Percentiles rank a stretch among this genome's conserved stretches.
These are phyloP conservation scores for Cephalotrichum gorgonifer DNA, from an alignment of 2,329 filamentous ascomycete genomes.

Conservation along the genomic window DNA sequence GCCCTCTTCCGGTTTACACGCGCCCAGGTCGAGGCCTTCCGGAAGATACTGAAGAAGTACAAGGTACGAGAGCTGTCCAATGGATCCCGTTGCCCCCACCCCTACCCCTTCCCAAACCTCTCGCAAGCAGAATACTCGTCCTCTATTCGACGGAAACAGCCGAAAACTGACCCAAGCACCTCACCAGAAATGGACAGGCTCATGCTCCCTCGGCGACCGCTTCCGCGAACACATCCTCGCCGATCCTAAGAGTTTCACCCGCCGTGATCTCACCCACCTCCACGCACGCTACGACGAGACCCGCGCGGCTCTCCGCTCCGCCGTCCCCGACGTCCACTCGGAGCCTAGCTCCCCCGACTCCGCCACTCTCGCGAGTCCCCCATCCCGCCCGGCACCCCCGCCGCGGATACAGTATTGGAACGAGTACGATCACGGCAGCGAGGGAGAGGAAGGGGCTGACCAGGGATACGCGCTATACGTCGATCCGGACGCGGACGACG, in stretches of 20 bases:
- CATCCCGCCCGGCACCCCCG: constrained; percentile 11
- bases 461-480: constrained; percentile 65
- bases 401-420: constrained; percentile 59
- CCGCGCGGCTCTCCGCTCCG: constrained; percentile 32
- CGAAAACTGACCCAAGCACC: neutral
- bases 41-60: constrained; percentile 81
- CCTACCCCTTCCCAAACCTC: neutral
- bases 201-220: constrained; percentile 49
- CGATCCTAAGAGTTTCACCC: constrained; percentile 61
- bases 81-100: constrained; percentile 7
- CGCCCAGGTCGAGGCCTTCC: constrained; percentile 66
- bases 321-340: constrained; percentile 25
- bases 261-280: constrained; percentile 49
- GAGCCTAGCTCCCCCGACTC: constrained; percentile 27
- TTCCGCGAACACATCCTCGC: constrained; percentile 58
- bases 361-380: constrained; percentile 12
- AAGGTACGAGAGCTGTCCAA: constrained; percentile 29
- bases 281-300: constrained; percentile 40
- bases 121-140: neutral
- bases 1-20: constrained; percentile 61
- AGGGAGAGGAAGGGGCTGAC: constrained; percentile 42
- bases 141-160: neutral
- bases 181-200: constrained; percentile 71
- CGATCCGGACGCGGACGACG: constrained; percentile 51
- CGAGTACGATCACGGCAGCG: constrained; percentile 76